A percentile compares a stretch with the other conserved stretches of the same genome.
Conservation (phyloP, 441 rosid species). For the Brassica hybrid region DNA sequence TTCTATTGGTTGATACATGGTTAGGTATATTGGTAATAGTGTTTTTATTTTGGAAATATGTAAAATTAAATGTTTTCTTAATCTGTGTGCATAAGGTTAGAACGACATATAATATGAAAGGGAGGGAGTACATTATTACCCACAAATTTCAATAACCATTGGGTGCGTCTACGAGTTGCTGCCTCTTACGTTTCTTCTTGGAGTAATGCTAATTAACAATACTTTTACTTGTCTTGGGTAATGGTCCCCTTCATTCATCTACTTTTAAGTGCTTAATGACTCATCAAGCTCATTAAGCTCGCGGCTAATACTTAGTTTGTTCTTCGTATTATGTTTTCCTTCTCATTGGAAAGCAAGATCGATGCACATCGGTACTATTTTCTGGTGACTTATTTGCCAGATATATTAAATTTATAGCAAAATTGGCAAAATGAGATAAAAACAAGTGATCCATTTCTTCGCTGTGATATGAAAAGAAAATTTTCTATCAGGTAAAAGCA, state of each 20-base stretch:
- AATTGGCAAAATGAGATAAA: not conserved
- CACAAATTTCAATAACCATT: not conserved
- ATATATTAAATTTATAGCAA: not conserved
- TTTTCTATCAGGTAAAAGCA: not conserved
- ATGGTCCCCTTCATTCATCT: slow-evolving; percentile 1
- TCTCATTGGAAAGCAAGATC: not conserved
- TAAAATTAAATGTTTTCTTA: too few relatives aligned
- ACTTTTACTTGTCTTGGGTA: not conserved
- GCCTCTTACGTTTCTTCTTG: slow-evolving; percentile 9
- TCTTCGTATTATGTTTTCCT: not conserved
- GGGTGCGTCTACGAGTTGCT: slow-evolving; percentile 9
- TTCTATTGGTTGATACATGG: too few relatives aligned
- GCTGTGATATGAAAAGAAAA: not conserved
- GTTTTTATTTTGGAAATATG: too few relatives aligned
- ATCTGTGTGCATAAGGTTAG: too few relatives aligned
- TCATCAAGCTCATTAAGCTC: not conserved
- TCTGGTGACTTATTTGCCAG: not conserved
- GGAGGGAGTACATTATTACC: too few relatives aligned
- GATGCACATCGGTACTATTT: not conserved
- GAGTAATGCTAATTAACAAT: slow-evolving; percentile 1
- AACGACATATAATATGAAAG: too few relatives aligned
- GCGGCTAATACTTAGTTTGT: not conserved
- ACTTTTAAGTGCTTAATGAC: slow-evolving; percentile 7
- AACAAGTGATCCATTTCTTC: not conserved
- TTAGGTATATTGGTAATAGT: too few relatives aligned